Evolutionary conservation across 306 rosid genomes (phyloP).

Genomic region (Lithocarpus polystachyus): DNA sequence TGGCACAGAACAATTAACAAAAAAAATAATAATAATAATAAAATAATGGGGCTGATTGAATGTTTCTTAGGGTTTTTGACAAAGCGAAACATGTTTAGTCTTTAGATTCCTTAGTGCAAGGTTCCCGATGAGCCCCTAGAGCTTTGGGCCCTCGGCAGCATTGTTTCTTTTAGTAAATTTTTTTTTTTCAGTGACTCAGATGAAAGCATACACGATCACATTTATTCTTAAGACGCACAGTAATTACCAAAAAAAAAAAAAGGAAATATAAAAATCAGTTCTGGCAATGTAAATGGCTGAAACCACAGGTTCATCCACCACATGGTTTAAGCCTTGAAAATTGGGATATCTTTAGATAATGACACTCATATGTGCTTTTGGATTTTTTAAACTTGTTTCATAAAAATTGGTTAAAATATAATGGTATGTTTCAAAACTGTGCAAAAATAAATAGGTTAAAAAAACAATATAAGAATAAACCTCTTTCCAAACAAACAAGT

Average conservation of each 20-base stretch:
- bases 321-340: not conserved
- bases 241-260: not conserved
- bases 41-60: too few species aligned
- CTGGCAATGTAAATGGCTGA: not conserved
- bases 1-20: too few species aligned
- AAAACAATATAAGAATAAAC: too few species aligned
- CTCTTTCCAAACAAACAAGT: too few species aligned
- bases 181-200: not conserved
- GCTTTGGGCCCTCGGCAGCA: constrained; percentile 13
- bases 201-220: not conserved
- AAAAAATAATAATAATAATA: too few species aligned
- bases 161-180: constrained; percentile 6
- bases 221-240: not conserved
- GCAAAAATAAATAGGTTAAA: too few species aligned
- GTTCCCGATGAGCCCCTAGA: constrained; percentile 28
- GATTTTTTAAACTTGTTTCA: too few species aligned
- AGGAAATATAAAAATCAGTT: not conserved
- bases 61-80: constrained; percentile 5
- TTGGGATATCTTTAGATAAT: not conserved
- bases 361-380: too few species aligned
- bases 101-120: constrained; percentile 20
- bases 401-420: too few species aligned
- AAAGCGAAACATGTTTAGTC: constrained; percentile 25
- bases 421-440: too few species aligned
- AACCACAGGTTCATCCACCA: not conserved